Conservation (phyloP, 371 early-diverging fungal genomes). For the Batkoa obscura region DNA sequence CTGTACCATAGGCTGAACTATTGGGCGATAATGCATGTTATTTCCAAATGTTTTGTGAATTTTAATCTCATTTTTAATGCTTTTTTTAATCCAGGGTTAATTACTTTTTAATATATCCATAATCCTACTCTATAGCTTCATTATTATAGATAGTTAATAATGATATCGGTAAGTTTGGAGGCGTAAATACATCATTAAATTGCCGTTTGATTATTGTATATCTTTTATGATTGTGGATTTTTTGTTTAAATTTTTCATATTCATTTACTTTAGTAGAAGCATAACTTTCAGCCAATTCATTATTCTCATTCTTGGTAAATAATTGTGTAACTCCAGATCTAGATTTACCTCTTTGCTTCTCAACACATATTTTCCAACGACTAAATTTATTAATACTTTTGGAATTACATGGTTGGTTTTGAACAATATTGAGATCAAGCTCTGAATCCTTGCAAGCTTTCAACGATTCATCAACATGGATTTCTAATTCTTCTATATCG, state of each 20-base stretch:
- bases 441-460: too few species aligned
- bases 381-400: background rate
- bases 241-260: background rate
- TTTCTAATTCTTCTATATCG: too few species aligned
- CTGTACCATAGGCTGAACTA: conserved; percentile 12
- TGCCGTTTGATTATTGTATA: background rate
- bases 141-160: background rate
- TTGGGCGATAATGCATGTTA: background rate
- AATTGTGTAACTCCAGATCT: background rate
- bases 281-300: background rate
- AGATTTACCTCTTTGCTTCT: background rate
- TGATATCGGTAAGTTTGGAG: background rate
- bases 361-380: background rate
- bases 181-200: background rate
- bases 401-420: too few species aligned
- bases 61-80: background rate
- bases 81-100: background rate
- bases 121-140: background rate
- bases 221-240: background rate
- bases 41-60: background rate
- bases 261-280: background rate
- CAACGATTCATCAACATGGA: too few species aligned
- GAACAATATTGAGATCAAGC: too few species aligned
- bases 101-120: background rate
- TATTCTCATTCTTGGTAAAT: background rate